Evolutionary conservation across 805 yeast species (phyloP), one percentile per base, ranked within the genome.

Genomic region (Pichia pseudocactophila): DNA sequence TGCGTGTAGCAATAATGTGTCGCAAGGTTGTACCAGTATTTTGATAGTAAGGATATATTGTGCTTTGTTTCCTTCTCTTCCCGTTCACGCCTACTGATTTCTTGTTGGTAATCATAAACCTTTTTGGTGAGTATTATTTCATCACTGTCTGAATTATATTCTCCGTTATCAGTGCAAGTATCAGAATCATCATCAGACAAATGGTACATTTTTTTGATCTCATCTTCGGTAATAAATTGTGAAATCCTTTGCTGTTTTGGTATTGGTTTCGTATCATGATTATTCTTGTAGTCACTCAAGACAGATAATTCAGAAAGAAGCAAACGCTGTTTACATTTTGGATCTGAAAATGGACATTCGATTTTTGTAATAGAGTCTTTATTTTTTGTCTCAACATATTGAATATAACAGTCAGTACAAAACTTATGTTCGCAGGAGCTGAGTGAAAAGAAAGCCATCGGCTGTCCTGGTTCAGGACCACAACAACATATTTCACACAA

Each of bases 401-500:
- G 68, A 13, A 63, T 55, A 57, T 82, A 89, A 59, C 98, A 90
- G 11, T 63, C 64, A 2, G 66, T 51, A 57, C 98, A 92, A 51
- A 68, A 82, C 40, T 64, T 66, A 59, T 90, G 96, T 8, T 69
- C 71, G 59, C 97, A 92, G 13, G 69, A 69, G 15, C 42, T 27
- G 13, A 86, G 58, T 3, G 70, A 60, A 51, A 77, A 84, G 2
- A 64, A 60, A 8, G 45, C 40, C 27, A 63, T 42, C 2, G 35
- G 70, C 51, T 44, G 60, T 42, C 53, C 54, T 15, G 47, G 46
- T 0, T 55, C 54, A 22, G 64, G 66, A 0, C 71, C 73, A 18
- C 80, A 82, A 57, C 86, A 84, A 60, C 96, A 89, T n/a, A 89
- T 78, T 13, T 60, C 52, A 57, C 96, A 87, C 22, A 57, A 47